Conservation (phyloP, 768 basidiomycete genomes). For the Boletus speciosus region DNA sequence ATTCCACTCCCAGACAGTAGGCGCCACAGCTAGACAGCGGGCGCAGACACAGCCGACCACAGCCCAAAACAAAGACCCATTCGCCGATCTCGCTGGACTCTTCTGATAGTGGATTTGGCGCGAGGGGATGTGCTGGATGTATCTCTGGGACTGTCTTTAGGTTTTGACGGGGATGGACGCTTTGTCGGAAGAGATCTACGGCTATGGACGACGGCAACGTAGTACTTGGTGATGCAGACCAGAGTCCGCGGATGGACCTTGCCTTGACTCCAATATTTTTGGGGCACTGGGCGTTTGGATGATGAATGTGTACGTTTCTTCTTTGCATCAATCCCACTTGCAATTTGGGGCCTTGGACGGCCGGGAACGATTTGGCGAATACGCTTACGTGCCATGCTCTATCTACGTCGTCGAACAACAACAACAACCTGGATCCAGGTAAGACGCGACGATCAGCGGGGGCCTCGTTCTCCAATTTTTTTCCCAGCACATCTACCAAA, state of each 20-base stretch:
- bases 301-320: conserved; percentile 7
- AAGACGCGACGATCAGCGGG: not conserved
- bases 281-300: not conserved
- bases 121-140: not conserved
- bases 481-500: not conserved
- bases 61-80: conserved; percentile 65
- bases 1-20: not conserved
- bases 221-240: not conserved
- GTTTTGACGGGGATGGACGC: conserved; percentile 2
- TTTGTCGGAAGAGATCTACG: not conserved
- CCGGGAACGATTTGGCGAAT: not conserved
- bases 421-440: not conserved
- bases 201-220: not conserved
- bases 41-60: conserved; percentile 23
- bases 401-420: not conserved
- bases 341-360: not conserved
- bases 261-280: not conserved
- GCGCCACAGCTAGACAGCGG: conserved; percentile 14
- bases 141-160: not conserved
- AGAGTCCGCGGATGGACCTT: not conserved
- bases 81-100: conserved; percentile 75
- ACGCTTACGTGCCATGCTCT: not conserved
- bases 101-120: conserved; percentile 42
- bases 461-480: not conserved
- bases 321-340: conserved; percentile 8